Evolutionary conservation across 2,329 filamentous ascomycete genomes (phyloP), one percentile per base, ranked within the genome.

Genomic region (Cucurbitaria berberidis): DNA sequence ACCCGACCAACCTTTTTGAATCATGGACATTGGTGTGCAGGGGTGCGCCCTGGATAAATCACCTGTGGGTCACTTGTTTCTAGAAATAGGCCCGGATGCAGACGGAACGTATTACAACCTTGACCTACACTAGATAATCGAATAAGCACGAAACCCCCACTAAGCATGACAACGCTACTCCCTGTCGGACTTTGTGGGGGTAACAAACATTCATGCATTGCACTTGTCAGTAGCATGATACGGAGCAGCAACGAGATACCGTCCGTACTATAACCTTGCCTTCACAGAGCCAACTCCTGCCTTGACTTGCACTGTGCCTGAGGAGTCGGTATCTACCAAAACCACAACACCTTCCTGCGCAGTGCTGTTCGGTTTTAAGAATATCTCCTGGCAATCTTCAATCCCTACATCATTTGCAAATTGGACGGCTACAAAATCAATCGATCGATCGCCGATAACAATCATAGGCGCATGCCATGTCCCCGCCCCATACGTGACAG

Each of bases 381-480:
- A 77, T 16, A 90, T 86, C 76, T 96, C 87, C 79, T 99, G 91
- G 67, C 91, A 96, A 76, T 99, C 95, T 77, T 98, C 93, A 1
- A 82, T 77, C 0, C 78, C 84, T 11, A 95, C 88, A 2, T 90
- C 92, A 74, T 96, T 98, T 29, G 87, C 87, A 78, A 90, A 95
- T 78, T 98, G 93, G 62, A 90, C 84, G 1, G 98, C 93, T 5
- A 74, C 70, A 74, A 97, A 98, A 70, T 95, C 91, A 42, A 97
- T 80, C 18, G 86, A 81, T 48, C 80, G 77, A 39, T 77, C 74
- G 0, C 93, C 93, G 43, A 98, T 76, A 15, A 91, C 92, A 13
- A 92, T 89, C 93, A 99, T 98, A 0, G 95, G 95, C 56, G 93
- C 92, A 79, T 99, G 95, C 93, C 88, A 99, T 48, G 92, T 97